Evolutionary conservation across 805 yeast species (phyloP).

Genomic region (Lachancea thermotolerans): DNA sequence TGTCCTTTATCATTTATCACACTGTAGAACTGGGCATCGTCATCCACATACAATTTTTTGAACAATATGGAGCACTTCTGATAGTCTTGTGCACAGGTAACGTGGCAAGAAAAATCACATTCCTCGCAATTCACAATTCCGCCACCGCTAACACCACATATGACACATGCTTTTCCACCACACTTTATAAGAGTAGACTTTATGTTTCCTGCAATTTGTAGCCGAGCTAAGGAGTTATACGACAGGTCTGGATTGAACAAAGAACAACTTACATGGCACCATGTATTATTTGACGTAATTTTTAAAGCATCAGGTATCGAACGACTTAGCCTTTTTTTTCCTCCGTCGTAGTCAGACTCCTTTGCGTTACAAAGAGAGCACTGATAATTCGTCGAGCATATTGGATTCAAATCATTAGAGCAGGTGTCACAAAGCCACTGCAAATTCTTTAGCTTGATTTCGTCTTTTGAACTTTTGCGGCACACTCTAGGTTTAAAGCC

Average conservation of each 20-base stretch:
- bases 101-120: conserved; percentile 18
- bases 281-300: conserved; percentile 56
- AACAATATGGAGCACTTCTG: conserved; percentile 13
- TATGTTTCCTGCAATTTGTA: conserved; percentile 45
- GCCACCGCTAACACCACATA: conserved; percentile 45
- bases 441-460: background rate
- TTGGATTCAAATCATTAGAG: conserved; percentile 59
- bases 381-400: conserved; percentile 46
- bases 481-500: conserved; percentile 33
- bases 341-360: conserved; percentile 42
- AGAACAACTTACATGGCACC: conserved; percentile 78
- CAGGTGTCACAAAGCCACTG: conserved; percentile 82
- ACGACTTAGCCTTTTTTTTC: conserved; percentile 35
- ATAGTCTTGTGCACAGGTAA: conserved; percentile 24
- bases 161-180: conserved; percentile 35
- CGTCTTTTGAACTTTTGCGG: conserved; percentile 3
- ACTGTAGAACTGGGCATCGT: background rate
- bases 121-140: conserved; percentile 26
- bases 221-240: conserved; percentile 35
- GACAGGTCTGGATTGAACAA: conserved; percentile 42
- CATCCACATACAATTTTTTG: background rate
- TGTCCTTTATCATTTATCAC: background rate
- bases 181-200: conserved; percentile 30
- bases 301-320: conserved; percentile 60
- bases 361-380: conserved; percentile 62